Evolutionary conservation across 2,329 filamentous ascomycete species (phyloP).

Genomic region (Malbranchea zuffiana): DNA sequence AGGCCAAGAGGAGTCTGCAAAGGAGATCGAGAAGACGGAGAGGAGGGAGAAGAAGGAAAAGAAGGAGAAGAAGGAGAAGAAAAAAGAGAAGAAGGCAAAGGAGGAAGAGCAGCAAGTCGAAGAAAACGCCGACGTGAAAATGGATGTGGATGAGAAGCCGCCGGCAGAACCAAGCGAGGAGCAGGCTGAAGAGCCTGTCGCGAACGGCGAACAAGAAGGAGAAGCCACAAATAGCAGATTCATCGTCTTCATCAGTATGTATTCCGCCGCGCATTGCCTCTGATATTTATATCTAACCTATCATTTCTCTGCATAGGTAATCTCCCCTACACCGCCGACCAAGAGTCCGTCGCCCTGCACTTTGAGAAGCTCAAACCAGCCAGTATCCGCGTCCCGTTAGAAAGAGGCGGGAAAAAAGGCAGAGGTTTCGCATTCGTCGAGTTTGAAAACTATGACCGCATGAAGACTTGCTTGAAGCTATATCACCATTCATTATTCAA

Average conservation of each 20-base stretch:
- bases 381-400: conserved; percentile 61
- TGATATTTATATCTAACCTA: conserved; percentile 2
- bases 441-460: conserved; percentile 73
- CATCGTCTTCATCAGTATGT: conserved; percentile 63
- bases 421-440: conserved; percentile 81
- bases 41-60: conserved; percentile 2
- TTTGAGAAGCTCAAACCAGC: conserved; percentile 64
- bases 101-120: conserved; percentile 11
- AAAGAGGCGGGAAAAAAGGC: conserved; percentile 52
- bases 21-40: neutral
- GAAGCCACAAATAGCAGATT: conserved; percentile 41
- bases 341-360: conserved; percentile 57
- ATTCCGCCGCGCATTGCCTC: neutral
- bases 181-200: conserved; percentile 12
- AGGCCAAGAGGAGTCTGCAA: neutral
- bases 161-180: conserved; percentile 14
- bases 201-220: conserved; percentile 15
- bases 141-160: conserved; percentile 12
- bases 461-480: conserved; percentile 84
- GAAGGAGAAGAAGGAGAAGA: conserved; percentile 5
- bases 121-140: conserved; percentile 8
- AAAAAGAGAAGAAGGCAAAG: conserved; percentile 12
- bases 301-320: conserved; percentile 49
- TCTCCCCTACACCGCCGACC: conserved; percentile 73
- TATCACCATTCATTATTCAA: conserved; percentile 78